phyloP scores from a whole-genome alignment of 305 asterid genomes.

The Vinca major region DNA sequence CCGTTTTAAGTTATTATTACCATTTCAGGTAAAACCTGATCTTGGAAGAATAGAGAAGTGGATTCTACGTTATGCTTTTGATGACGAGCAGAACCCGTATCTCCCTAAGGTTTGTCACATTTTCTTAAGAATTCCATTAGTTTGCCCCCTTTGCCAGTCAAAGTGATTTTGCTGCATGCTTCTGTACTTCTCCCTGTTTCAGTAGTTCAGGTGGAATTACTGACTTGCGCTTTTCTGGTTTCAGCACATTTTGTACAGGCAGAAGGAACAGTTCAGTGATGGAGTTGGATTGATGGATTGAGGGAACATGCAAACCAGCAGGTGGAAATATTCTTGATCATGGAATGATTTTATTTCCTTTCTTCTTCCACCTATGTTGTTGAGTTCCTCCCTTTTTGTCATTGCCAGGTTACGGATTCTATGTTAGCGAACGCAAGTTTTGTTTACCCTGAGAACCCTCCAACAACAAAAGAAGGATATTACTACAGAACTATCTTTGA shows the following conservation, averaged over 20 bases:
- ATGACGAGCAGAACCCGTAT: conserved; percentile 85
- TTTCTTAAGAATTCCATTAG: conserved; percentile 5
- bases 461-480: conserved; percentile 84
- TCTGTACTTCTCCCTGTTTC: conserved; percentile 6
- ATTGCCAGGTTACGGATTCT: conserved; percentile 70
- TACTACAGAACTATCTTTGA: conserved; percentile 73
- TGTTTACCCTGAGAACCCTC: conserved; percentile 89
- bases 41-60: conserved; percentile 96
- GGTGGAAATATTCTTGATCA: conserved; percentile 24
- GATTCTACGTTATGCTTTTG: conserved; percentile 88
- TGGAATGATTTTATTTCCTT: conserved; percentile 4
- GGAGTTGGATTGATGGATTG: conserved; percentile 98
- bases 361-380: background rate
- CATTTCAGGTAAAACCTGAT: conserved; percentile 63
- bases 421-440: conserved; percentile 88
- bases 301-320: conserved; percentile 78
- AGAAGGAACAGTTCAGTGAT: conserved; percentile 97
- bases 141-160: background rate
- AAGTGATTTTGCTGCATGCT: background rate
- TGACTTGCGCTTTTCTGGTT: conserved; percentile 19
- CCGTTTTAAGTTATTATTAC: conserved; percentile 8
- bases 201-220: background rate
- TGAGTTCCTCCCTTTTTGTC: conserved; percentile 7
- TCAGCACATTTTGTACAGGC: conserved; percentile 92
- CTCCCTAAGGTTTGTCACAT: conserved; percentile 70